Base-by-base conservation (phyloP, 371 early-diverging fungal genomes). In the Paraphysoderma sedebokerense region DNA sequence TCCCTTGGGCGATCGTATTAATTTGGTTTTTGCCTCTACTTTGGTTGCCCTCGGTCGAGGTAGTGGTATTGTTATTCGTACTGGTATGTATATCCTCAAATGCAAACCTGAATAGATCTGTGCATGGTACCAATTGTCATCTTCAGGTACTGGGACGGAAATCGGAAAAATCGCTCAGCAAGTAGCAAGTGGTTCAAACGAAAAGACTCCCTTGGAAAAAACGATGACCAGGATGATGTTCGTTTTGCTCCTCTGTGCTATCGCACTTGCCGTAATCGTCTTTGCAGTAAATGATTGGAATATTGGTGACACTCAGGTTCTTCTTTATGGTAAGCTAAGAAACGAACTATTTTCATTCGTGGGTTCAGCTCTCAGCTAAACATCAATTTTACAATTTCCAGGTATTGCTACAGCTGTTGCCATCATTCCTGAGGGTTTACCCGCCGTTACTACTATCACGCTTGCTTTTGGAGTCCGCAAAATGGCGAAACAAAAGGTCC, bases 31-130 rank as follows among this genome's bases (percentile, higher is more conserved):
- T 46, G 55, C 70, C 6, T 68, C 69, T 48, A 78, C 81, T 4
- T 65, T 65, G 1, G 71, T 77, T 17, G 69, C 73, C 38, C 67
- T 72, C 52, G 79, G 79, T n/a, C 74, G 74, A 29, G 76, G 70
- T 39, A 64, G 61, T 48, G 79, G 54, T 15, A 50, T 72, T 38
- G 87, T 90, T 31, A 81, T 84, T n/a, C 64, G 76, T 19, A 82
- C 81, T 12, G 92, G 89, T 29, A 79, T 82, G 72, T 49, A 71
- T 17, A n/a, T n/a, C n/a, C n/a, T n/a, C n/a, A n/a, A n/a, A n/a
- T n/a, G n/a, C n/a, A n/a, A n/a, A n/a, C n/a, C n/a, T n/a, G n/a
- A n/a, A n/a, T n/a, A n/a, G n/a, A n/a, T n/a, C n/a, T n/a, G n/a
- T n/a, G n/a, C n/a, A n/a, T n/a, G n/a, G n/a, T n/a, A n/a, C n/a